These are phyloP conservation scores for Podospora sp. DNA, from an alignment of 495 filamentous ascomycete genomes.

Conservation along the genomic window DNA sequence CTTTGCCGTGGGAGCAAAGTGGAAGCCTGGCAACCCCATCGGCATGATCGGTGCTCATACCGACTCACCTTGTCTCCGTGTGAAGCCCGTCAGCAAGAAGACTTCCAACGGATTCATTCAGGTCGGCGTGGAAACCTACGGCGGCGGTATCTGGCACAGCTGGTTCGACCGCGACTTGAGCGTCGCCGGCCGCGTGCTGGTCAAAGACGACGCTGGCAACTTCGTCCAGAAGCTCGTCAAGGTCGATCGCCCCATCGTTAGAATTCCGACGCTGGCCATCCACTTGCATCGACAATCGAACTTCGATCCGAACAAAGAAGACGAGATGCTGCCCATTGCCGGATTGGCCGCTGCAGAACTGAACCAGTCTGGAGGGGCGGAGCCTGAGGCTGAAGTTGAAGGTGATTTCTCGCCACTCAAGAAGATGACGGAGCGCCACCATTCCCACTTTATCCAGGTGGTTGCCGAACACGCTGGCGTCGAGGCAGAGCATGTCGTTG, in stretches of 20 bases:
- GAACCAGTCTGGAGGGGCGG: slow-evolving; percentile 60
- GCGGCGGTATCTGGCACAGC: slow-evolving; percentile 79
- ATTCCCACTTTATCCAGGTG: slow-evolving; percentile 79
- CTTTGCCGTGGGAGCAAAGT: slow-evolving; percentile 89
- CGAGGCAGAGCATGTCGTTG: slow-evolving; percentile 69
- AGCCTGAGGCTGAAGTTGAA: slow-evolving; percentile 45
- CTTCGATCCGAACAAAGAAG: slow-evolving; percentile 95
- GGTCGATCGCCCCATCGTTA: slow-evolving; percentile 84
- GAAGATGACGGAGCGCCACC: slow-evolving; percentile 79
- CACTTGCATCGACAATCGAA: slow-evolving; percentile 83
- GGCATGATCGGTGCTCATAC: slow-evolving; percentile 97
- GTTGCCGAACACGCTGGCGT: slow-evolving; percentile 80
- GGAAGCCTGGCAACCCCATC: slow-evolving; percentile 92
- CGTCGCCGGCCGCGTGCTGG: slow-evolving; percentile 85
- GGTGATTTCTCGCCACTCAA: slow-evolving; percentile 71
- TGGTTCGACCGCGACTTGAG: slow-evolving; percentile 97
- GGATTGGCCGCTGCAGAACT: slow-evolving; percentile 85
- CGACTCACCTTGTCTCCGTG: slow-evolving; percentile 84
- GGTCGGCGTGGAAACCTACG: slow-evolving; percentile 95
- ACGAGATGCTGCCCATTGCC: slow-evolving; percentile 89
- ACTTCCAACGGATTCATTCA: slow-evolving; percentile 83
- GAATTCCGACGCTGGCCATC: slow-evolving; percentile 90
- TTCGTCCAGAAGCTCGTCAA: slow-evolving; percentile 86
- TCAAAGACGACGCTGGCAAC: slow-evolving; percentile 71
- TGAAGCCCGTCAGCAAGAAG: slow-evolving; percentile 95